Evolutionary conservation across 2,329 filamentous ascomycete species (phyloP).

Genomic region (Colletotrichum sp.): DNA sequence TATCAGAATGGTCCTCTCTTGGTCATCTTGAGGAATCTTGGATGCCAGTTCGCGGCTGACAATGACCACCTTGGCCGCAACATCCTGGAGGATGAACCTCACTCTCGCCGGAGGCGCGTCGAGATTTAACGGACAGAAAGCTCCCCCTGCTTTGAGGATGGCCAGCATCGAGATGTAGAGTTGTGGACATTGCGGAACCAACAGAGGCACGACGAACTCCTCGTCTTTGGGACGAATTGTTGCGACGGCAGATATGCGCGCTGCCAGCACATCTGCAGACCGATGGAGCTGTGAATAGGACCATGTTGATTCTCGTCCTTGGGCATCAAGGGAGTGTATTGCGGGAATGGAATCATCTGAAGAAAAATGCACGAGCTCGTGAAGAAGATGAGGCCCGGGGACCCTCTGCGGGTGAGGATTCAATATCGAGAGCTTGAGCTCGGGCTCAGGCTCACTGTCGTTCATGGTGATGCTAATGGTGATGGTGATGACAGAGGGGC

Average conservation of each 20-base stretch:
- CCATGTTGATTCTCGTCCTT: slow-evolving; percentile 50
- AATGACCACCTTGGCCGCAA: slow-evolving; percentile 72
- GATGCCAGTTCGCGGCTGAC: slow-evolving; percentile 57
- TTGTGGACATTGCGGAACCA: slow-evolving; percentile 77
- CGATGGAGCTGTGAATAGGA: slow-evolving; percentile 69
- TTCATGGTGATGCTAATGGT: background rate
- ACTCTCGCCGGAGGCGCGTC: slow-evolving; percentile 81
- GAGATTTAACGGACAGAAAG: slow-evolving; percentile 83
- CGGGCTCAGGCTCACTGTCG: background rate
- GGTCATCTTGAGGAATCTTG: slow-evolving; percentile 38
- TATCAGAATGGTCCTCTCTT: slow-evolving; percentile 37
- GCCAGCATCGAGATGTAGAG: slow-evolving; percentile 81
- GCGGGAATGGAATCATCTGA: slow-evolving; percentile 48
- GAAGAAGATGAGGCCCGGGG: slow-evolving; percentile 50
- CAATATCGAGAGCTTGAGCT: slow-evolving; percentile 44
- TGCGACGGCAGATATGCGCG: slow-evolving; percentile 43
- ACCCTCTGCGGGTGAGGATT: slow-evolving; percentile 48
- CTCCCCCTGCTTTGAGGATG: slow-evolving; percentile 79
- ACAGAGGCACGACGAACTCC: slow-evolving; percentile 68
- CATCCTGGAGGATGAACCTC: slow-evolving; percentile 80
- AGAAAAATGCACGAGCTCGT: slow-evolving; percentile 62
- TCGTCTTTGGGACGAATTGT: background rate
- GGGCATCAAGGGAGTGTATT: slow-evolving; percentile 61
- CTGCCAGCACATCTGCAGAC: slow-evolving; percentile 61
- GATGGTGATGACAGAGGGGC: background rate